Evolutionary conservation across 352 stramenopile species (phyloP).

Genomic region (Globisporangium spiculum): DNA sequence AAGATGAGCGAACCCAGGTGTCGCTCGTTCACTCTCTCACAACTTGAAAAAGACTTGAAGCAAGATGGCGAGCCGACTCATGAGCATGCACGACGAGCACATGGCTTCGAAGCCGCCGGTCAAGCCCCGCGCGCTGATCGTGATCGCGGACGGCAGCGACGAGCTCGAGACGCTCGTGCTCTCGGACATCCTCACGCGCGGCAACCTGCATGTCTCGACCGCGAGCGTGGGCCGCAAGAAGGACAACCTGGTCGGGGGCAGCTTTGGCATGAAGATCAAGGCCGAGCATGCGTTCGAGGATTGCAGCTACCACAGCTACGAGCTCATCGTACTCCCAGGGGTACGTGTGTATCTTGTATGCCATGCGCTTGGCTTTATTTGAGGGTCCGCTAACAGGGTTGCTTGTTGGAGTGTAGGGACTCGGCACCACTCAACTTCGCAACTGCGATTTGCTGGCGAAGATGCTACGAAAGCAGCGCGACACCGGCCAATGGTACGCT

Average conservation of each 20-base stretch:
- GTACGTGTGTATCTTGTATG: conserved; percentile 23
- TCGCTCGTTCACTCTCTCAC: background rate
- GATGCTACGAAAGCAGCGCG: conserved; percentile 59
- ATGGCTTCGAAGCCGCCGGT: conserved; percentile 24
- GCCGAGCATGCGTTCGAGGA: conserved; percentile 65
- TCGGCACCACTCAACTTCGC: conserved; percentile 36
- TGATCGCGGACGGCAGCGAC: conserved; percentile 60
- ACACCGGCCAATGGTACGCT: conserved; percentile 47
- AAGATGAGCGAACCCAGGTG: background rate
- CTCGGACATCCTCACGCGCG: conserved; percentile 57
- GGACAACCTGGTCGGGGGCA: conserved; percentile 60
- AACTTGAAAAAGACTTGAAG: conserved; percentile 8
- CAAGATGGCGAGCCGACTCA: conserved; percentile 16
- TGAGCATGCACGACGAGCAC: conserved; percentile 12
- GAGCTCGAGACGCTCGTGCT: conserved; percentile 67
- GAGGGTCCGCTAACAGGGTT: background rate
- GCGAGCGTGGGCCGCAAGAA: conserved; percentile 49
- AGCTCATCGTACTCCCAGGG: conserved; percentile 71
- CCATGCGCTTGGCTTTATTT: background rate
- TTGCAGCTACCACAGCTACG: conserved; percentile 56
- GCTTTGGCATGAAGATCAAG: conserved; percentile 58
- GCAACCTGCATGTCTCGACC: conserved; percentile 54
- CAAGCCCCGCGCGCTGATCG: conserved; percentile 61
- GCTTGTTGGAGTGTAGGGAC: conserved; percentile 25
- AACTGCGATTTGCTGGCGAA: conserved; percentile 62